Percentiles rank a stretch among this genome's conserved stretches.
Evolutionary conservation across 352 stramenopile species (phyloP).

Genomic region (Phytophthora vignae): DNA sequence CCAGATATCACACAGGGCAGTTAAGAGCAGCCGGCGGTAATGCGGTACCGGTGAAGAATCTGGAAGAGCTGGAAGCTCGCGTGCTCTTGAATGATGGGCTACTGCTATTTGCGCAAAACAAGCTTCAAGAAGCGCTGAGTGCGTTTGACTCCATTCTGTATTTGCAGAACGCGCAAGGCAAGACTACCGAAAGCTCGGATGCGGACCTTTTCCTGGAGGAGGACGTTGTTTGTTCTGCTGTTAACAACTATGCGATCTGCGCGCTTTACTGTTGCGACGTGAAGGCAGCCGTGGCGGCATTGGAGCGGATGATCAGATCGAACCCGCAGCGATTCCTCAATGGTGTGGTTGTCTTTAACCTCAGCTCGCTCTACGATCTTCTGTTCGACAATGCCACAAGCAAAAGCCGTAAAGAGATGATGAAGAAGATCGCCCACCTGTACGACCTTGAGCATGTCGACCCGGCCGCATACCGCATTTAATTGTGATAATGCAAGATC

Average conservation of each 20-base stretch:
- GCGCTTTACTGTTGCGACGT: conserved; percentile 86
- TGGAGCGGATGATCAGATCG: conserved; percentile 77
- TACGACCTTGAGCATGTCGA: conserved; percentile 86
- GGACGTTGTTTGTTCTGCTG: conserved; percentile 70
- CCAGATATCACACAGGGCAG: conserved; percentile 39
- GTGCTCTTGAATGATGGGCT: conserved; percentile 80
- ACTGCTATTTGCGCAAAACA: conserved; percentile 80
- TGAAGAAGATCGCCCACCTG: conserved; percentile 76
- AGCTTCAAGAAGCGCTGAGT: conserved; percentile 78
- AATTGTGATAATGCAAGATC: conserved; percentile 19
- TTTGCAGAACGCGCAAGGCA: conserved; percentile 34
- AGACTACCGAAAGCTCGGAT: conserved; percentile 31
- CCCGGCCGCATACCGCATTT: conserved; percentile 73
- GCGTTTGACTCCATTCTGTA: conserved; percentile 78
- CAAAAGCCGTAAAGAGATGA: conserved; percentile 85
- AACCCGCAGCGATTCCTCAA: conserved; percentile 79
- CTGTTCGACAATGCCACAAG: conserved; percentile 80
- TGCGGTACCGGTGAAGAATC: conserved; percentile 14
- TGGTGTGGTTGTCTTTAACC: conserved; percentile 79
- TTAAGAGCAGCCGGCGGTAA: conserved; percentile 18
- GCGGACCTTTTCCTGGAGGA: conserved; percentile 65
- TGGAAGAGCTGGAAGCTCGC: conserved; percentile 54
- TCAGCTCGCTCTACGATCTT: conserved; percentile 85
- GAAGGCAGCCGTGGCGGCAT: conserved; percentile 65
- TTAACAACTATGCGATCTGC: conserved; percentile 88